A percentile compares a stretch with the other conserved stretches of the same genome.
Conservation (phyloP, 352 stramenopile species). For the Elongisporangium anandrum region DNA sequence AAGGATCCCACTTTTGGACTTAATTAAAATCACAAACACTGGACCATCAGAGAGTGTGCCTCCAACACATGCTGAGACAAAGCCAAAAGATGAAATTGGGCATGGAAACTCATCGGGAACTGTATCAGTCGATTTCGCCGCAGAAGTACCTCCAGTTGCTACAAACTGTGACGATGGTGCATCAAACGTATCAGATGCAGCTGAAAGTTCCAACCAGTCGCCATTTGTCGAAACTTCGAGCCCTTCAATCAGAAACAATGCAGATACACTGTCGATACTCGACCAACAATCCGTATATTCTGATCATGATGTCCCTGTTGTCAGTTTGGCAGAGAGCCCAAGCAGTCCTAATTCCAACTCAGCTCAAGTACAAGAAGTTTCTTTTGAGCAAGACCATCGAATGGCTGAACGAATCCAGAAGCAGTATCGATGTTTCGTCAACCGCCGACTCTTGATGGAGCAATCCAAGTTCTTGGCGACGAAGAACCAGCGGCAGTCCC, state of each 20-base stretch:
- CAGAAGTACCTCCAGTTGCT: neutral
- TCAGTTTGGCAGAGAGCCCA: neutral
- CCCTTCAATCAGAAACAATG: no score
- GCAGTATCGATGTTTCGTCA: conserved; percentile 12
- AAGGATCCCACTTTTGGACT: neutral
- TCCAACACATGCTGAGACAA: no score
- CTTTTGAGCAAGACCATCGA: neutral
- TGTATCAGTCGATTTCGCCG: neutral
- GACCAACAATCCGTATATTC: neutral
- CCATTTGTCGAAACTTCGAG: no score
- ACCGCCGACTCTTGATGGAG: conserved; percentile 9
- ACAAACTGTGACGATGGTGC: neutral
- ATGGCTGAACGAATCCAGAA: conserved; percentile 6
- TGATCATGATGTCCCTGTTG: no score
- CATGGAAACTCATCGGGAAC: neutral
- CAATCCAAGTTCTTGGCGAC: conserved; percentile 13
- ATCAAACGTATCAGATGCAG: neutral
- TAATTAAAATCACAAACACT: neutral
- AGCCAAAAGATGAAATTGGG: no score
- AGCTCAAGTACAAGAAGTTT: neutral
- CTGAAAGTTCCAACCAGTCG: no score
- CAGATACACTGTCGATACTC: no score
- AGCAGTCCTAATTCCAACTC: neutral
- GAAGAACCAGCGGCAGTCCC: conserved; percentile 11
- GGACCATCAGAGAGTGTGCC: neutral